Percentiles rank a stretch among this genome's conserved stretches.
These are phyloP conservation scores for Starmerella davenportii DNA, from an alignment of 805 yeast genomes.

Conservation along the genomic window DNA sequence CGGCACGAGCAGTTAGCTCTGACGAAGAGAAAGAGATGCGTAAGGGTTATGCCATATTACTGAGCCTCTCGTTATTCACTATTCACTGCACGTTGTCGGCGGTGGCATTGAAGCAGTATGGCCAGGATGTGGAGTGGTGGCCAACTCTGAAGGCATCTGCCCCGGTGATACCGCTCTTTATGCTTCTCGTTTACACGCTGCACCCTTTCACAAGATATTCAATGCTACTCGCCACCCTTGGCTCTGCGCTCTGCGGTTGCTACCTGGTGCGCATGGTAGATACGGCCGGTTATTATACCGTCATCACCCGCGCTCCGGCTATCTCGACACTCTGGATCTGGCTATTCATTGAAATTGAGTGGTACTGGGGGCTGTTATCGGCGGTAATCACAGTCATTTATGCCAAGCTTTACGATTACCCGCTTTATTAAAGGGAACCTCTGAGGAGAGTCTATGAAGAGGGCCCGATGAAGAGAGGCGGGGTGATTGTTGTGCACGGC, in stretches of 20 bases:
- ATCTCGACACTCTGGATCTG: constrained; percentile 27
- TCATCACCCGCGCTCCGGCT: constrained; percentile 27
- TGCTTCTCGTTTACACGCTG: constrained; percentile 17
- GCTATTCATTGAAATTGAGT: constrained; percentile 26
- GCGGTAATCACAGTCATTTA: constrained; percentile 18
- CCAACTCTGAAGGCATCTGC: constrained; percentile 13
- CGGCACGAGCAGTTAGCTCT: too few species aligned
- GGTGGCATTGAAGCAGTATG: constrained; percentile 24
- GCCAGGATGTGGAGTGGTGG: constrained; percentile 14
- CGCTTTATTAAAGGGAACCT: constrained; percentile 2
- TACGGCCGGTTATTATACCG: constrained; percentile 24
- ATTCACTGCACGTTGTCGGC: constrained; percentile 23
- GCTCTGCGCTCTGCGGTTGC: constrained; percentile 20
- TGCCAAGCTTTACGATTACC: constrained; percentile 13
- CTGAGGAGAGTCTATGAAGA: too few species aligned
- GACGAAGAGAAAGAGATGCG: constrained; percentile 1
- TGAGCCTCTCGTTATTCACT: constrained; percentile 15
- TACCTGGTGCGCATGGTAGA: constrained; percentile 22
- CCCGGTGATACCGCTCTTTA: constrained; percentile 21
- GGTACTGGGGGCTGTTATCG: constrained; percentile 20
- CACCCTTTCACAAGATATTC: constrained; percentile 14
- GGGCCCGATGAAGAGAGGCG: too few species aligned
- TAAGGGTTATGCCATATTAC: constrained; percentile 10
- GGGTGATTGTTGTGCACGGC: too few species aligned
- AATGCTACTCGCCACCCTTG: constrained; percentile 15